Evolutionary conservation across 2,329 filamentous ascomycete species (phyloP).

Genomic region (Xylariaceae sp.): DNA sequence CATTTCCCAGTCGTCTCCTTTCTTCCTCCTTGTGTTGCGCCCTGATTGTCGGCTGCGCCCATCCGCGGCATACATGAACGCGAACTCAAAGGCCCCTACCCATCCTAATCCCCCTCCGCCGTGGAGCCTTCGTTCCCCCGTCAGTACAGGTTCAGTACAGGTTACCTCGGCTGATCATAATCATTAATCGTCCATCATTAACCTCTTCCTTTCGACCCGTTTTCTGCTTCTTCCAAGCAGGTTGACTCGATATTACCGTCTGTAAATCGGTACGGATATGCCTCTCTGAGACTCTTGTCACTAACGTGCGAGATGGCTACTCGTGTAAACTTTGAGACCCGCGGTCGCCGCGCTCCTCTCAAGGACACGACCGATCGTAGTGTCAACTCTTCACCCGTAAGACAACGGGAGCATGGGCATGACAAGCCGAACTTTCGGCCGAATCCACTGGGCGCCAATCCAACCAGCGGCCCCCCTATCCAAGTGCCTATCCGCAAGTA

Average conservation of each 20-base stretch:
- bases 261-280: slow-evolving; percentile 16
- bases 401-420: slow-evolving; percentile 17
- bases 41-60: slow-evolving; percentile 2
- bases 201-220: background rate
- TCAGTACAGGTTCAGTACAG: slow-evolving; percentile 7
- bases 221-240: background rate
- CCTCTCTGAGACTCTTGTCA: slow-evolving; percentile 8
- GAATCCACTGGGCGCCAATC: slow-evolving; percentile 25
- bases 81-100: background rate
- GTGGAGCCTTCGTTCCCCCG: slow-evolving; percentile 9
- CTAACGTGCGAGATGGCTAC: slow-evolving; percentile 25
- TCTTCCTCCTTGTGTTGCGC: background rate
- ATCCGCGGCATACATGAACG: background rate
- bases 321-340: slow-evolving; percentile 15
- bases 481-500: slow-evolving; percentile 5
- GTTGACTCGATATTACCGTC: background rate
- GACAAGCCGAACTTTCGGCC: slow-evolving; percentile 7
- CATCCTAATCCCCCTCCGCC: slow-evolving; percentile 1
- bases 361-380: slow-evolving; percentile 30
- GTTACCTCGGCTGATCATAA: background rate
- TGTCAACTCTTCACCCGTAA: slow-evolving; percentile 23
- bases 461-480: slow-evolving; percentile 8
- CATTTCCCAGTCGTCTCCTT: background rate
- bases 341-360: slow-evolving; percentile 26
- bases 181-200: background rate